Percentiles rank a stretch among this genome's conserved stretches.
phyloP scores from a whole-genome alignment of 352 stramenopile species.

The Albugo laibachii region DNA sequence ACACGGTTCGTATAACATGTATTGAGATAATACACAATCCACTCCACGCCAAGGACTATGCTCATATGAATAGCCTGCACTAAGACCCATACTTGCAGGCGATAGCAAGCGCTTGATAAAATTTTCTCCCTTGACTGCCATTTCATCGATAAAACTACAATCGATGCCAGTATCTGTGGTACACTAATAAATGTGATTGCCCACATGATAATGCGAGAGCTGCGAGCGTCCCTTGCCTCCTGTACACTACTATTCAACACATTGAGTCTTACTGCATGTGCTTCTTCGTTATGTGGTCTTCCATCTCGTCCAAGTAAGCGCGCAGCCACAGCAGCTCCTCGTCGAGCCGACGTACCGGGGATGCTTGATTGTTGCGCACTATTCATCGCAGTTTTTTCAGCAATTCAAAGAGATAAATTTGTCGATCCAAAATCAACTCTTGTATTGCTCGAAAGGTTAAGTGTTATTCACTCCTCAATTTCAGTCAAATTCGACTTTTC shows the following conservation, averaged over 20 bases:
- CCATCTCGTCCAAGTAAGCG: not conserved
- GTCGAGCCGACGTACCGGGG: no score
- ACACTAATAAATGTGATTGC: constrained; percentile 56
- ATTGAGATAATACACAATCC: constrained; percentile 58
- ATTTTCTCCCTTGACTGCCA: constrained; percentile 16
- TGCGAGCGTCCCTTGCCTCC: constrained; percentile 56
- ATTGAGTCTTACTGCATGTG: constrained; percentile 61
- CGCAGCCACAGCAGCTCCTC: no score
- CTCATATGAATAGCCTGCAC: constrained; percentile 49
- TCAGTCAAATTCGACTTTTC: no score
- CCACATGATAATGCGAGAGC: constrained; percentile 61
- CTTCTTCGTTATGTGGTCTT: constrained; percentile 18
- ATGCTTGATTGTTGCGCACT: no score
- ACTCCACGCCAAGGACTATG: constrained; percentile 51
- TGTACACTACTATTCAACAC: constrained; percentile 70
- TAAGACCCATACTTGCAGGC: constrained; percentile 68
- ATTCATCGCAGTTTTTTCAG: no score
- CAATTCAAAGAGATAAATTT: no score
- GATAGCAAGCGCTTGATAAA: constrained; percentile 43
- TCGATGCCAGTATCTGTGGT: constrained; percentile 40
- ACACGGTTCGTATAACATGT: constrained; percentile 20
- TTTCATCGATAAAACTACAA: constrained; percentile 35
- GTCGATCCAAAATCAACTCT: no score
- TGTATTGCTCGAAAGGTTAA: no score
- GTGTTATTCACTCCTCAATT: no score